Evolutionary conservation across 345 rosid species (phyloP), one percentile per base, ranked within the genome.

Genomic region (Xanthoceras sorbifolium): DNA sequence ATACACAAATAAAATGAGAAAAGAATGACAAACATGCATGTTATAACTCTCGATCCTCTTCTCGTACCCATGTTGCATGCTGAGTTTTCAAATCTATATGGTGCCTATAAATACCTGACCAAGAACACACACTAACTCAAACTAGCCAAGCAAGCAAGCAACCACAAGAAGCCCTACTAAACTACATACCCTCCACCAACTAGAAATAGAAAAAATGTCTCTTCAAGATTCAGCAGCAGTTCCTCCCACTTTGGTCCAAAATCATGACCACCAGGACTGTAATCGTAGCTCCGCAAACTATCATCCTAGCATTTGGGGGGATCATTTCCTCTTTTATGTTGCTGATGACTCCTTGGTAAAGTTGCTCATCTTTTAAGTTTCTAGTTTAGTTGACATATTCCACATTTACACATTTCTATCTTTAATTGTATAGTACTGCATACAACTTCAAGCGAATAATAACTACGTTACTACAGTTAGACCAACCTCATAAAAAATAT

Each of bases 241-340:
- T 1, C 0, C 9, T 40, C 8, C 68, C n/a, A n/a, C n/a, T n/a
- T n/a, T n/a, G 28, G 6, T 14, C 1, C 26, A 25, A 36, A 23
- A 22, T 32, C 20, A 1, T 15, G 7, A n/a, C n/a, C n/a, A n/a
- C n/a, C n/a, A n/a, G n/a, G n/a, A 31, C 4, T 0, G 34, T 12
- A 55, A 28, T 59, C 82, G 84, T n/a, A 64, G 34, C 18, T 77
- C 80, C 7, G 66, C 78, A 5, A 44, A 42, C 69, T 84, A 15
- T 72, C 80, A 67, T 34, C 74, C 67, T 0, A 55, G 76, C 28
- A 14, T 81, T 9, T 84, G 84, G 86, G 78, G 78, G 1, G 80
- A 76, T 52, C 17, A 78, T 59, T 81, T 84, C 73, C 84, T 81
- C 25, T 44, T 61, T 4, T 72, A 59, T 31, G 32, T 18, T 68